Conservation (phyloP, 139 green algal species). For the Gonium pectorale region DNA sequence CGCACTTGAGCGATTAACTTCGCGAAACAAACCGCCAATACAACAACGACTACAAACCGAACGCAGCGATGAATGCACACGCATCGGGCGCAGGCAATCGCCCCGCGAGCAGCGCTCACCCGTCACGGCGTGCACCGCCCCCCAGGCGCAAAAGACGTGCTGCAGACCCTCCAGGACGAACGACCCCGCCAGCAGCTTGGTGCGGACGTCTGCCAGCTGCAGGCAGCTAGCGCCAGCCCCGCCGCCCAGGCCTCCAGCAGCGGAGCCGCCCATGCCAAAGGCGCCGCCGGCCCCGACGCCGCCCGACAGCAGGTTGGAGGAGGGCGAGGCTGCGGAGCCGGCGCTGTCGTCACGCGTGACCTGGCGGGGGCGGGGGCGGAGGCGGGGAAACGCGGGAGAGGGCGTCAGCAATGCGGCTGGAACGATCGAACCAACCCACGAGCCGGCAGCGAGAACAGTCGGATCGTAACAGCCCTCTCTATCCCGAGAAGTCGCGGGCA, state of each 20-base stretch:
- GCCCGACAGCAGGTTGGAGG: constrained; percentile 8
- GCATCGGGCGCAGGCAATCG: too few relatives aligned
- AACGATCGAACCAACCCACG: too few relatives aligned
- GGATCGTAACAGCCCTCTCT: too few relatives aligned
- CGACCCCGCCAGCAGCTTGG: constrained; percentile 82
- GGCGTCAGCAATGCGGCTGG: too few relatives aligned
- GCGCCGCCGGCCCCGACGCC: neutral
- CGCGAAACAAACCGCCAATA: too few relatives aligned
- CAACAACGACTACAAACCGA: too few relatives aligned
- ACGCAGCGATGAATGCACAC: too few relatives aligned
- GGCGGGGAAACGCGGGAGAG: too few relatives aligned
- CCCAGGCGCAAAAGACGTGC: constrained; percentile 40
- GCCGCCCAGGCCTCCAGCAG: neutral
- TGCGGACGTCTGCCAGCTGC: constrained; percentile 81
- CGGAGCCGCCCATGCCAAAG: neutral
- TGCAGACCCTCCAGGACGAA: constrained; percentile 41
- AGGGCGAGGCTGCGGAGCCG: neutral
- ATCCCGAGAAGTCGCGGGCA: too few relatives aligned
- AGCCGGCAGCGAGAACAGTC: too few relatives aligned
- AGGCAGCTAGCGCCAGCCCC: constrained; percentile 30
- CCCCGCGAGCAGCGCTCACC: too few relatives aligned
- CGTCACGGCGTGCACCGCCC: constrained; percentile 27
- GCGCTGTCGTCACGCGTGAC: constrained; percentile 17
- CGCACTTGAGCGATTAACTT: too few relatives aligned
- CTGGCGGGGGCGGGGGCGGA: neutral